Evolutionary conservation across 805 yeast genomes (phyloP).

Genomic region (Metschnikowia shivogae): DNA sequence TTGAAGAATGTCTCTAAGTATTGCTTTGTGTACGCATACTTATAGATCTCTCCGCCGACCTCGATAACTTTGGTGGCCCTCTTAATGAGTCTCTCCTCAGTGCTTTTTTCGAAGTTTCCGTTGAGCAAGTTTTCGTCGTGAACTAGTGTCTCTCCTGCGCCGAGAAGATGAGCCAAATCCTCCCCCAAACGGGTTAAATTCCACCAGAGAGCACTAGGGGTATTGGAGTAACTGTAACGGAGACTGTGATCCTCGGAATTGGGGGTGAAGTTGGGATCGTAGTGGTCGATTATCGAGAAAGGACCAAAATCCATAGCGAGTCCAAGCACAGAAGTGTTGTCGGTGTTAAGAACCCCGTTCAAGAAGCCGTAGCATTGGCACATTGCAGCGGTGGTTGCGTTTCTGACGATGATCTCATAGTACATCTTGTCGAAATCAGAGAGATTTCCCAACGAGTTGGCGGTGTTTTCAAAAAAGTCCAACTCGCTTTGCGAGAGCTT

Average conservation of each 20-base stretch:
- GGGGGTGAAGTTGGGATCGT: slow-evolving; percentile 78
- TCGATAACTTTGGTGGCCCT: slow-evolving; percentile 67
- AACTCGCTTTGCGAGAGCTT: slow-evolving; percentile 18
- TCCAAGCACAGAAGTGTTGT: slow-evolving; percentile 87
- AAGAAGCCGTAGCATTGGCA: slow-evolving; percentile 92
- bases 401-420: slow-evolving; percentile 64
- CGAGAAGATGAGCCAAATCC: slow-evolving; percentile 73
- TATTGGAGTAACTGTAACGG: slow-evolving; percentile 77
- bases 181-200: slow-evolving; percentile 83
- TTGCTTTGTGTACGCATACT: slow-evolving; percentile 53
- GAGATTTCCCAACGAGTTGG: slow-evolving; percentile 30
- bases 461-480: slow-evolving; percentile 18
- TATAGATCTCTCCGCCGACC: slow-evolving; percentile 60
- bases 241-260: slow-evolving; percentile 76
- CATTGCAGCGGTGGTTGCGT: slow-evolving; percentile 72
- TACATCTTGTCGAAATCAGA: slow-evolving; percentile 69
- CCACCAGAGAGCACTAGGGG: slow-evolving; percentile 91
- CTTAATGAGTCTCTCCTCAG: slow-evolving; percentile 46
- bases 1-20: slow-evolving; percentile 56
- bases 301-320: slow-evolving; percentile 93
- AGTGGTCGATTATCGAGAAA: slow-evolving; percentile 83
- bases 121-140: slow-evolving; percentile 24
- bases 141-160: slow-evolving; percentile 57
- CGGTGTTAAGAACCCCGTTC: slow-evolving; percentile 93
- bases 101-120: slow-evolving; percentile 38